phyloP scores from a whole-genome alignment of 164 flowering plant genomes.

The Paratinospora sagittata region DNA sequence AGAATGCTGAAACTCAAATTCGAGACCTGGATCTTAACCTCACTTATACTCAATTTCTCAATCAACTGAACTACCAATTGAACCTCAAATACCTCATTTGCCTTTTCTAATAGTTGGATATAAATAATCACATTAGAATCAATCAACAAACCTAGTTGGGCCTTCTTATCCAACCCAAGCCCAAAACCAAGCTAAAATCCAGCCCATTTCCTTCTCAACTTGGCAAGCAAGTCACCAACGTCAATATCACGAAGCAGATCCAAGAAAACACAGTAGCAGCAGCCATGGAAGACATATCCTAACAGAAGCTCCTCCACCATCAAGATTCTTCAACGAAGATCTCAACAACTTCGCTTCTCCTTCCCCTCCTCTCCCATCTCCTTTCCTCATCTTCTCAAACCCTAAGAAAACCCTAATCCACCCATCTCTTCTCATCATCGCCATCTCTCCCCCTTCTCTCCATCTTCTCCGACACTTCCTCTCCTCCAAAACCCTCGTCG shows the following conservation, averaged over 20 bases:
- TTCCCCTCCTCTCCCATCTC: constrained; percentile 49
- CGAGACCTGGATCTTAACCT: too few relatives aligned
- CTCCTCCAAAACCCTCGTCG: constrained; percentile 53
- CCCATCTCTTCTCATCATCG: constrained; percentile 61
- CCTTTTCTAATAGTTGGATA: too few relatives aligned
- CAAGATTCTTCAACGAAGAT: constrained; percentile 39
- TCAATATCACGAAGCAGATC: too few relatives aligned
- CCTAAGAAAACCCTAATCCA: constrained; percentile 26
- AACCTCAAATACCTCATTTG: too few relatives aligned
- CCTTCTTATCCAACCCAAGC: not conserved
- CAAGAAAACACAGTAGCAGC: not conserved
- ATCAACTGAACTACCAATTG: too few relatives aligned
- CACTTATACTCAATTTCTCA: too few relatives aligned
- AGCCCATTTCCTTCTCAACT: too few relatives aligned
- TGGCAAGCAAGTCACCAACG: too few relatives aligned
- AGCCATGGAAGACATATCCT: constrained; percentile 16
- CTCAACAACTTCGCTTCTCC: constrained; percentile 68
- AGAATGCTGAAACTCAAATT: too few relatives aligned
- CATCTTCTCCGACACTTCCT: constrained; percentile 43
- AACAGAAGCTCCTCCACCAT: constrained; percentile 21
- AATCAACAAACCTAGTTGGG: too few relatives aligned
- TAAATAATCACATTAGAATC: too few relatives aligned
- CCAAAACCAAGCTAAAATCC: not conserved
- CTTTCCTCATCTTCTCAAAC: constrained; percentile 48
- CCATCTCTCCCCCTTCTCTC: constrained; percentile 60